These are phyloP conservation scores for Dryas octopetala DNA, from an alignment of 306 rosid genomes.

Conservation along the genomic window DNA sequence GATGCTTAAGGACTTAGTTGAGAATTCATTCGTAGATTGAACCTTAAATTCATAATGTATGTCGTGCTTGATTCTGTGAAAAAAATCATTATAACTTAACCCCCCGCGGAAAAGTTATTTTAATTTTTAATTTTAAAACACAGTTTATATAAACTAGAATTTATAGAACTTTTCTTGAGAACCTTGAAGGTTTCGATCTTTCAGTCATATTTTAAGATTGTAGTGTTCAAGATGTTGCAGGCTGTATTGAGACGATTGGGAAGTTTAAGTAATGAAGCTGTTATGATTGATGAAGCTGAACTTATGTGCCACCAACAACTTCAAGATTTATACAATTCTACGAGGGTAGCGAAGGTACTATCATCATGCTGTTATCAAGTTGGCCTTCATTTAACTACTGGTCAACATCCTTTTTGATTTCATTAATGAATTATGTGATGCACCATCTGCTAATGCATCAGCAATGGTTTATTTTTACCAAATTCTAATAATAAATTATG, in stretches of 20 bases:
- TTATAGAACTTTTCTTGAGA: background rate
- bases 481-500: constrained; percentile 23
- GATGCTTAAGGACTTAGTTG: background rate
- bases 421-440: constrained; percentile 1
- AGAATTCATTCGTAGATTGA: background rate
- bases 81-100: too few relatives aligned
- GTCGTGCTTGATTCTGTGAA: background rate
- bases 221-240: constrained; percentile 48
- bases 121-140: background rate
- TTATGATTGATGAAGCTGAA: constrained; percentile 70
- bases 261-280: constrained; percentile 61
- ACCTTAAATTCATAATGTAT: background rate
- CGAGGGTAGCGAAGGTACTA: constrained; percentile 75
- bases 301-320: constrained; percentile 71
- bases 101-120: background rate
- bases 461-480: constrained; percentile 10
- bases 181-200: background rate
- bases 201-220: constrained; percentile 10
- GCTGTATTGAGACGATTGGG: constrained; percentile 81
- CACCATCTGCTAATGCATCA: constrained; percentile 4
- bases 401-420: background rate
- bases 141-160: background rate
- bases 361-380: background rate
- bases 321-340: constrained; percentile 68
- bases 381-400: background rate